phyloP scores from a whole-genome alignment of 345 rosid species.

The Mallotus nudiflorus region DNA sequence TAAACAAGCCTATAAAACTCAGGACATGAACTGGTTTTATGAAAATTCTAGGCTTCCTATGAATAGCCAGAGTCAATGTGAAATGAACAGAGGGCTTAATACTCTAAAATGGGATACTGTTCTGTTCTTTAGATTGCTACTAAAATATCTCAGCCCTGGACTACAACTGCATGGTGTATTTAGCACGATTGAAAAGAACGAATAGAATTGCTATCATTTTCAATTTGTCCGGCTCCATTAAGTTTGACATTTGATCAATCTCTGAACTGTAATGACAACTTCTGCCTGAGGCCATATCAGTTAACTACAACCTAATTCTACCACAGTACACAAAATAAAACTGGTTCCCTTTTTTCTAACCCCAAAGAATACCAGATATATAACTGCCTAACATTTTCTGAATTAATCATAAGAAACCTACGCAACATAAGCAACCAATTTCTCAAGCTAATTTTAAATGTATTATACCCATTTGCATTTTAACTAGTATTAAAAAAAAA shows the following conservation, averaged over 20 bases:
- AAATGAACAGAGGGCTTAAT: neutral
- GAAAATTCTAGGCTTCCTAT: neutral
- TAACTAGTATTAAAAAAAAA: neutral
- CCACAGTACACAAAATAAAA: neutral
- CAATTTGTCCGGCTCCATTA: neutral
- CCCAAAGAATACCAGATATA: neutral
- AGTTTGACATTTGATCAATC: neutral
- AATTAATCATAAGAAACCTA: slow-evolving; percentile 1
- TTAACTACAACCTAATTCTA: neutral
- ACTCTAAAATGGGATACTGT: neutral
- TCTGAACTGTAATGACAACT: neutral
- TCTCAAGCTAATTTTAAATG: neutral
- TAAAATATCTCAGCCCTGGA: neutral
- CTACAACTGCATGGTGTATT: neutral
- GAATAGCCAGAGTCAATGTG: neutral
- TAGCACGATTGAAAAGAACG: neutral
- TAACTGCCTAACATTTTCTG: neutral
- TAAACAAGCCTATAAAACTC: neutral
- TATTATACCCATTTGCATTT: neutral
- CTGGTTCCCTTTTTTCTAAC: neutral
- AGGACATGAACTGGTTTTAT: neutral
- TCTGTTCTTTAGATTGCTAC: neutral
- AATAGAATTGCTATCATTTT: neutral
- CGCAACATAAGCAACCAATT: neutral
- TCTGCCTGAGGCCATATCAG: neutral